These are phyloP conservation scores for Aquilaria sinensis DNA, from an alignment of 345 rosid species.

Conservation along the genomic window DNA sequence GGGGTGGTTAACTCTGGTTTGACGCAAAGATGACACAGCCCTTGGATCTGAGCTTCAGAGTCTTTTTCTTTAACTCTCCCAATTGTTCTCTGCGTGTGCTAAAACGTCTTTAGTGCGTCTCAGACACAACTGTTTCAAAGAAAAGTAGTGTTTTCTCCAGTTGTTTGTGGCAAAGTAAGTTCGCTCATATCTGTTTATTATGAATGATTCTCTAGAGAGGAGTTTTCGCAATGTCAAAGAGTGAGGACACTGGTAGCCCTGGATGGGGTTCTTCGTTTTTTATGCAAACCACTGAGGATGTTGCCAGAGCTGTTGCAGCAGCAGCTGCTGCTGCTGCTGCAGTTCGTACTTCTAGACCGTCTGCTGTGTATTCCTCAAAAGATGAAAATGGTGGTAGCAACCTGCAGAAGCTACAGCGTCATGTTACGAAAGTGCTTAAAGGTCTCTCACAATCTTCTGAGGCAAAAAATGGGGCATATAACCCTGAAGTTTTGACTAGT, in stretches of 20 bases:
- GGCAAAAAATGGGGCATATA: slow-evolving; percentile 46
- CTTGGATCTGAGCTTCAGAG: too few species aligned
- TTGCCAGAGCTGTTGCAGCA: slow-evolving; percentile 75
- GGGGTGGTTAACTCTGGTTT: too few species aligned
- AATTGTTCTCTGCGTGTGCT: too few species aligned
- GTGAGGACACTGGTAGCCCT: slow-evolving; percentile 68
- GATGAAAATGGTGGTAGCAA: slow-evolving; percentile 61
- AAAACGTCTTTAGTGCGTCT: too few species aligned
- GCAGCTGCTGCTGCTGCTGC: slow-evolving; percentile 71
- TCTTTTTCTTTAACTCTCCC: too few species aligned
- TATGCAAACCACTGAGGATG: slow-evolving; percentile 71
- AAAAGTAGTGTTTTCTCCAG: too few species aligned
- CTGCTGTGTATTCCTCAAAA: slow-evolving; percentile 70
- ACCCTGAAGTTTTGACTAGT: slow-evolving; percentile 92
- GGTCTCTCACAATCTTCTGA: slow-evolving; percentile 64
- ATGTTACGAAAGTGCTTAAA: slow-evolving; percentile 52
- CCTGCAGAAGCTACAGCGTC: slow-evolving; percentile 68
- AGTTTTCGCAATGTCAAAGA: slow-evolving; percentile 47
- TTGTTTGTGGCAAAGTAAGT: background rate
- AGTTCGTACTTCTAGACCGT: slow-evolving; percentile 69
- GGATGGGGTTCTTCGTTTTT: slow-evolving; percentile 77
- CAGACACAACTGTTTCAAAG: too few species aligned
- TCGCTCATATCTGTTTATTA: background rate
- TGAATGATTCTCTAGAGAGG: slow-evolving; percentile 23
- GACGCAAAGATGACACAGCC: too few species aligned